Evolutionary conservation across 129 eudicot genomes (phyloP).

Genomic region (Logfia minima): DNA sequence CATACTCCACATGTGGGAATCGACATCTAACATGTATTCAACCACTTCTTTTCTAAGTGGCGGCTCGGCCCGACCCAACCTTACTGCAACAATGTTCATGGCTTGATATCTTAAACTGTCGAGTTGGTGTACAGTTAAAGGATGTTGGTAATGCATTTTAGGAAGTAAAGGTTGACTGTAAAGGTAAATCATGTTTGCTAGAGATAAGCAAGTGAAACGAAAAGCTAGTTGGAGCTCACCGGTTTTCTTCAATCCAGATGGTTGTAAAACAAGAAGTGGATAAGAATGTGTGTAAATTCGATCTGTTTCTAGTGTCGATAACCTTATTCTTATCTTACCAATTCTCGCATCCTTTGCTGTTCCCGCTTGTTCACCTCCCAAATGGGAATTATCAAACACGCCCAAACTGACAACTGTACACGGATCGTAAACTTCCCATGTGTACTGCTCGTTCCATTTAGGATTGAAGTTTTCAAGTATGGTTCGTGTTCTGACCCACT

Average conservation of each 20-base stretch:
- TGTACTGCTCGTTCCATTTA: slow-evolving; percentile 95
- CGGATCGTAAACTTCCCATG: slow-evolving; percentile 96
- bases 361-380: slow-evolving; percentile 54
- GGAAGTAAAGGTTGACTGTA: slow-evolving; percentile 81
- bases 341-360: slow-evolving; percentile 65
- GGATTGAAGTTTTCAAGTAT: slow-evolving; percentile 70
- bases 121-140: slow-evolving; percentile 68
- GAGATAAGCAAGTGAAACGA: slow-evolving; percentile 82
- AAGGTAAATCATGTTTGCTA: slow-evolving; percentile 73
- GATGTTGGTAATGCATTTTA: slow-evolving; percentile 87
- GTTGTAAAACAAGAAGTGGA: slow-evolving; percentile 82
- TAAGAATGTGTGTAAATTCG: slow-evolving; percentile 78
- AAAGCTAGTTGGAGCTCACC: slow-evolving; percentile 91
- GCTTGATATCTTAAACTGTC: slow-evolving; percentile 78
- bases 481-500: slow-evolving; percentile 98
- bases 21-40: slow-evolving; percentile 80
- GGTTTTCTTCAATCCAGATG: slow-evolving; percentile 81
- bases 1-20: slow-evolving; percentile 93
- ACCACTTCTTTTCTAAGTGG: slow-evolving; percentile 74
- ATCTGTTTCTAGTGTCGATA: slow-evolving; percentile 85
- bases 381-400: slow-evolving; percentile 79
- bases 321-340: slow-evolving; percentile 83
- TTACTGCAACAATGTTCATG: slow-evolving; percentile 53
- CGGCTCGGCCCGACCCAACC: slow-evolving; percentile 71
- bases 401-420: slow-evolving; percentile 88